A percentile compares a stretch with the other conserved stretches of the same genome.
phyloP scores from a whole-genome alignment of 2,329 filamentous ascomycete genomes.

The Allantophomopsis cytisporea region DNA sequence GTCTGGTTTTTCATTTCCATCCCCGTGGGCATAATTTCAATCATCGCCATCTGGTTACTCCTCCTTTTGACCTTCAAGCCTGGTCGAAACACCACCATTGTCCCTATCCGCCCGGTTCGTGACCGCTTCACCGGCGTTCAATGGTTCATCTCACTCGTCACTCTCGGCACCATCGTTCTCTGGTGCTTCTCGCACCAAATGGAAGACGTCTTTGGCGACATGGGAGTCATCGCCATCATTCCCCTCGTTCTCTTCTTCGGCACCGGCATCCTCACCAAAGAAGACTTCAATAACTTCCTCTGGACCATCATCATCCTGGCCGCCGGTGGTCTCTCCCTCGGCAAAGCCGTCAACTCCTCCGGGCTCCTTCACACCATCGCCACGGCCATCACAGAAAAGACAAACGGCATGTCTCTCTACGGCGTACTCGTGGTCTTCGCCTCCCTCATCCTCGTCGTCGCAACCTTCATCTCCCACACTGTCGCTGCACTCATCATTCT shows the following conservation, averaged over 20 bases:
- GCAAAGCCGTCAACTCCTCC: slow-evolving; percentile 88
- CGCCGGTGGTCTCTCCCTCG: slow-evolving; percentile 80
- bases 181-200: slow-evolving; percentile 92
- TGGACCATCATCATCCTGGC: slow-evolving; percentile 99
- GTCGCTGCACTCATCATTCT: slow-evolving; percentile 92
- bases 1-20: slow-evolving; percentile 95
- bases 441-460: slow-evolving; percentile 73
- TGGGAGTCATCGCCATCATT: slow-evolving; percentile 96
- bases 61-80: slow-evolving; percentile 78
- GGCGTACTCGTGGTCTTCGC: slow-evolving; percentile 78
- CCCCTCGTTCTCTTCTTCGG: slow-evolving; percentile 95
- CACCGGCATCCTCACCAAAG: slow-evolving; percentile 89
- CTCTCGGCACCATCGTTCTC: slow-evolving; percentile 69
- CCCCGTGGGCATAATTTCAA: slow-evolving; percentile 80
- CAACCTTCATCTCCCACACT: slow-evolving; percentile 95
- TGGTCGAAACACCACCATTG: slow-evolving; percentile 72
- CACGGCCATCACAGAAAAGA: slow-evolving; percentile 54
- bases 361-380: slow-evolving; percentile 86
- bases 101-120: slow-evolving; percentile 79
- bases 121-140: slow-evolving; percentile 82
- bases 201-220: slow-evolving; percentile 81
- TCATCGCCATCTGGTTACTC: slow-evolving; percentile 79
- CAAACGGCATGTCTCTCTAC: slow-evolving; percentile 73
- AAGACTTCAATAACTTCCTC: slow-evolving; percentile 99
- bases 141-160: slow-evolving; percentile 82